Evolutionary conservation across 2,329 filamentous ascomycete species (phyloP), one percentile per base, ranked within the genome.

Genomic region (Cylindrodendrum hubeiense): DNA sequence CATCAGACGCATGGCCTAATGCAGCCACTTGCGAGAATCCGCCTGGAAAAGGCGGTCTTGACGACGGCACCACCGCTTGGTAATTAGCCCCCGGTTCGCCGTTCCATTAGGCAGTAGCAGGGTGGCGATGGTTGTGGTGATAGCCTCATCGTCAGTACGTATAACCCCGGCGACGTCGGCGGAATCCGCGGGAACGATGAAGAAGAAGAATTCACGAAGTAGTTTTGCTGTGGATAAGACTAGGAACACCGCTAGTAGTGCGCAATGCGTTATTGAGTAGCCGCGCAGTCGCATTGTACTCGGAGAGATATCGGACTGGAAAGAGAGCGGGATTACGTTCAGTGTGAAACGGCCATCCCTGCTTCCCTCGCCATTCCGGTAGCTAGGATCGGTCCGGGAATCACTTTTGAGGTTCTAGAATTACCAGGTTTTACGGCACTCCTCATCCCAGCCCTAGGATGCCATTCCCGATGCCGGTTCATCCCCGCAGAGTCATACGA

Each of bases 1-100:
- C 56, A 51, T 53, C 34, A 50, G 43, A 24, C 21, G 19, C 43
- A 55, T 26, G 30, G 7, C 21, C 53, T 53, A 69, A 53, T 37
- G 65, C 60, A 67, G 44, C 39, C 60, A 69, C 22, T 58, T 43
- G 53, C 9, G 21, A 51, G 24, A 30, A 28, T 46, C 37, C 12
- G 21, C 50, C 43, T 24, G 44, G 39, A 24, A 58, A 50, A 62
- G 28, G 24, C 52, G 19, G 33, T 34, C 30, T 47, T 37, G 22
- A 17, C n/a, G 4, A 10, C 10, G 28, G 17, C 5, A 30, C 12
- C 10, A 22, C 33, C 8, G 4, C 26, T 50, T 33, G 26, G 10
- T 15, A 21, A 55, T 51, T 26, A 56, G 49, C 39, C 49, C 46
- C 22, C 39, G 22, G 3, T n/a, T 39, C 28, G 28, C 28, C 28